phyloP scores from a whole-genome alignment of 2,329 filamentous ascomycete genomes.

The Thielaviopsis populi region DNA sequence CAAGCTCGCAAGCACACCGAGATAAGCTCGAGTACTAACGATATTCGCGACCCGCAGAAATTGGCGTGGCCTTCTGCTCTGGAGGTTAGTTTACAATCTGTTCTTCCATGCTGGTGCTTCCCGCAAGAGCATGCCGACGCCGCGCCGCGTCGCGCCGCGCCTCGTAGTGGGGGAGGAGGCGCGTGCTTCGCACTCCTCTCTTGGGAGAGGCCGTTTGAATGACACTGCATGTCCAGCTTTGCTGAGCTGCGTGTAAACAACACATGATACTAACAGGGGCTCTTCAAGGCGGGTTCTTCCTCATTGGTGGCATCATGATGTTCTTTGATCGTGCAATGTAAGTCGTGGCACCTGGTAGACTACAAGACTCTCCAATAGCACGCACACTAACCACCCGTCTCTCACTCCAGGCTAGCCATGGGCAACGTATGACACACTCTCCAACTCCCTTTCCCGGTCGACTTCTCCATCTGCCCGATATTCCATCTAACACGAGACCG shows the following conservation, averaged over 20 bases:
- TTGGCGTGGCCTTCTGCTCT: constrained; percentile 94
- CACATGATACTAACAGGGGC: not conserved
- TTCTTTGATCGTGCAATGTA: constrained; percentile 97
- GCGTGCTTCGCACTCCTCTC: not conserved
- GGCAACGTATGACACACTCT: constrained; percentile 56
- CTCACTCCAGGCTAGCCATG: constrained; percentile 65
- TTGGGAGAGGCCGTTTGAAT: not conserved
- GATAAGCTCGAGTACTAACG: constrained; percentile 19
- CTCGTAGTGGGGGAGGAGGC: not conserved
- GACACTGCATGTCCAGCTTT: not conserved
- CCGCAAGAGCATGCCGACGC: not conserved
- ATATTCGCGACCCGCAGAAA: constrained; percentile 43
- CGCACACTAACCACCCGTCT: not conserved
- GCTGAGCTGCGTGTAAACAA: not conserved
- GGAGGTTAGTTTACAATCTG: constrained; percentile 53
- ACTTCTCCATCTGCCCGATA: constrained; percentile 1
- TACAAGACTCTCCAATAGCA: not conserved
- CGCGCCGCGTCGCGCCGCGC: not conserved
- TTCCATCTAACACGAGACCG: constrained; percentile 11
- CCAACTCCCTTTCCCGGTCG: constrained; percentile 11
- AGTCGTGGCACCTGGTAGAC: constrained; percentile 23
- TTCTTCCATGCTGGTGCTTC: not conserved
- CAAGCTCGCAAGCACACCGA: not conserved
- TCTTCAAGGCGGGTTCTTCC: constrained; percentile 73
- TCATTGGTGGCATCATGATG: constrained; percentile 83